Evolutionary conservation across 768 basidiomycete species (phyloP).

Genomic region (Lentinus tigrinus): DNA sequence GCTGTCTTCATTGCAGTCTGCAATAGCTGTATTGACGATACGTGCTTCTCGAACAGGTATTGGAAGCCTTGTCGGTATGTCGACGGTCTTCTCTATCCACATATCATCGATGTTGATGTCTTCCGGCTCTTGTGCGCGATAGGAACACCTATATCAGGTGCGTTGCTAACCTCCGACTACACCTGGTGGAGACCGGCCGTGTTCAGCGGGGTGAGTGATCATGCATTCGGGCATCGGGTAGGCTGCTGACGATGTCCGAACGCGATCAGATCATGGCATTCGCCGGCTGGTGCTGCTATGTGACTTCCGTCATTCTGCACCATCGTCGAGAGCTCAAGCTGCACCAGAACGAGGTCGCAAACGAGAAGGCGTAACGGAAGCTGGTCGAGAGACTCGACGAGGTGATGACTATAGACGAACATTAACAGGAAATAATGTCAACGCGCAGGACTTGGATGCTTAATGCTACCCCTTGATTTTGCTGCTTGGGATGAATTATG

Average conservation of each 20-base stretch:
- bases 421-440: too few species aligned
- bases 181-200: conserved; percentile 29
- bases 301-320: conserved; percentile 6
- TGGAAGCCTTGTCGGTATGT: conserved; percentile 28
- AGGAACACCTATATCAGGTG: conserved; percentile 54
- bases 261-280: conserved; percentile 9
- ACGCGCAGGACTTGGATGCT: too few species aligned
- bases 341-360: background rate
- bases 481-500: too few species aligned
- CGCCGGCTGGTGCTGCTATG: conserved; percentile 6
- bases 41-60: conserved; percentile 30
- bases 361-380: background rate
- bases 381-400: background rate
- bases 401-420: too few species aligned
- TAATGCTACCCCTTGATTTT: too few species aligned
- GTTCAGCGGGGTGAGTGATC: conserved; percentile 25
- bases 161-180: conserved; percentile 37
- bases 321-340: background rate
- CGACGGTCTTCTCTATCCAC: background rate
- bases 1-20: too few species aligned
- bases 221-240: background rate
- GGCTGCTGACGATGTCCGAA: background rate
- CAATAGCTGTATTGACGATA: background rate
- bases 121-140: conserved; percentile 19
- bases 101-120: conserved; percentile 22